These are phyloP conservation scores for Besnoitia besnoiti DNA, from an alignment of 169 alveolate species.

Conservation along the genomic window DNA sequence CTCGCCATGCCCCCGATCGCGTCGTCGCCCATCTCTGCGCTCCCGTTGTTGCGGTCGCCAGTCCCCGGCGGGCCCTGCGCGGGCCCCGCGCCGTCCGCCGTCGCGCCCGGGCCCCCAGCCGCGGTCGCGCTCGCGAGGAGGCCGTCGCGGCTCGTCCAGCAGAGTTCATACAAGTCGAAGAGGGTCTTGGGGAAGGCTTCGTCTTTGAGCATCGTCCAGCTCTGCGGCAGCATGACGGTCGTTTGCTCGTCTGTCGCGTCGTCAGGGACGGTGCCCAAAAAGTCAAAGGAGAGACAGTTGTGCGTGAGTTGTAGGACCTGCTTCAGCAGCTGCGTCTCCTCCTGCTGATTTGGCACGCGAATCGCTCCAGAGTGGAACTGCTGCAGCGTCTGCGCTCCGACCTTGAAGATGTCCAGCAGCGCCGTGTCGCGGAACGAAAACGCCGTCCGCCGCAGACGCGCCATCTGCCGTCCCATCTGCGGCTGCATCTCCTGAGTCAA, in stretches of 20 bases:
- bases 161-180: conserved; percentile 82
- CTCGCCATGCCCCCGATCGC: not conserved
- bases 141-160: conserved; percentile 67
- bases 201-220: conserved; percentile 89
- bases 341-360: conserved; percentile 75
- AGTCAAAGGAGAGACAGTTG: conserved; percentile 91
- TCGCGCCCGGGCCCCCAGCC: not conserved
- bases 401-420: conserved; percentile 87
- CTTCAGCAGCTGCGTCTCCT: conserved; percentile 82
- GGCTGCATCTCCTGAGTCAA: conserved; percentile 88
- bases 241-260: conserved; percentile 94
- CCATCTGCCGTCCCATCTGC: conserved; percentile 72
- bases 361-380: conserved; percentile 81
- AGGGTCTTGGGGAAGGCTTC: conserved; percentile 83
- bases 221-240: conserved; percentile 93
- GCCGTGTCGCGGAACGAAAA: conserved; percentile 92
- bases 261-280: conserved; percentile 94
- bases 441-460: conserved; percentile 84
- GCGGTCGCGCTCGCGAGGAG: not conserved
- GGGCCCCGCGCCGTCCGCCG: not conserved
- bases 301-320: conserved; percentile 90
- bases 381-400: conserved; percentile 72
- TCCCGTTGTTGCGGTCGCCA: not conserved
- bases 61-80: not conserved
- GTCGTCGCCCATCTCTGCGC: not conserved